phyloP scores from a whole-genome alignment of 495 filamentous ascomycete genomes.

The Trichoderma virens region DNA sequence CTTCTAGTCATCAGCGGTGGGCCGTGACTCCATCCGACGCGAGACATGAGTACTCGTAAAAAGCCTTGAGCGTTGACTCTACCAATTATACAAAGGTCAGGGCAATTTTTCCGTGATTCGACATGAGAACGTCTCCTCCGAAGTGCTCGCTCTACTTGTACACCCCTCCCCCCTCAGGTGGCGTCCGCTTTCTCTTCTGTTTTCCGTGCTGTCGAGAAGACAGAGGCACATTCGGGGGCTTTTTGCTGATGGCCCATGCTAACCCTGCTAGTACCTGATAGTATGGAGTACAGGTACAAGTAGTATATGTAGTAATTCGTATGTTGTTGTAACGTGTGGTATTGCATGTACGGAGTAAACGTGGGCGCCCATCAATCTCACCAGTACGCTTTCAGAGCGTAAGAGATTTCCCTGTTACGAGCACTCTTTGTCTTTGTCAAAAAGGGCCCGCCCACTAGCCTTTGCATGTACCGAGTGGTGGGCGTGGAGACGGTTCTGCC shows the following conservation, averaged over 20 bases:
- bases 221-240: constrained; percentile 3
- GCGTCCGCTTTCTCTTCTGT: background rate
- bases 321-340: constrained; percentile 3
- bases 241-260: constrained; percentile 6
- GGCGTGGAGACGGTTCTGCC: constrained; percentile 7
- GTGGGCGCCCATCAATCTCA: constrained; percentile 8
- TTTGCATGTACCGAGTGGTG: constrained; percentile 4
- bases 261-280: constrained; percentile 1
- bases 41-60: background rate
- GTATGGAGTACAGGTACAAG: background rate
- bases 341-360: background rate
- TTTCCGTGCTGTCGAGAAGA: background rate
- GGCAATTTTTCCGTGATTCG: background rate
- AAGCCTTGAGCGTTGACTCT: background rate
- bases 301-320: background rate
- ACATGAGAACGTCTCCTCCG: background rate
- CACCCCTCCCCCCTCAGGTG: background rate
- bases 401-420: background rate
- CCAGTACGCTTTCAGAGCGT: background rate
- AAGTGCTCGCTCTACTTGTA: background rate
- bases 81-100: background rate
- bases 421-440: background rate
- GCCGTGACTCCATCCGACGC: background rate
- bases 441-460: constrained; percentile 1
- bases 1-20: background rate